Evolutionary conservation across 441 rosid genomes (phyloP), one percentile per base, ranked within the genome.

Genomic region (Populus tomentosa): DNA sequence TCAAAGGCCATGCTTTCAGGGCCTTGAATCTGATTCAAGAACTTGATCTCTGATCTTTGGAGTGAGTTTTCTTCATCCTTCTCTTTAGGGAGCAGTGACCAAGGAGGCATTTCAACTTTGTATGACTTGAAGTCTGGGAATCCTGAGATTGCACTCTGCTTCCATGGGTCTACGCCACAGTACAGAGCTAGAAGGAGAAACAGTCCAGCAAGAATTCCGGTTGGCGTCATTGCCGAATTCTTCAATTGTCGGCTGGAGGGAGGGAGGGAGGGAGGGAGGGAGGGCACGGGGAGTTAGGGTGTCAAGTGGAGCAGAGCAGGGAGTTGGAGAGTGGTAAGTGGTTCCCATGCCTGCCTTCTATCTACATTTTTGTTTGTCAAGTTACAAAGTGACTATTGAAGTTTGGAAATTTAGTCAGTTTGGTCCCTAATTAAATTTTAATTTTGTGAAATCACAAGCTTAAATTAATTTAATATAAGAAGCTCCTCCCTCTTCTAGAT

Each of bases 1-100:
- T 94, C 97, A 78, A 94, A 94, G 6, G 91, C 92, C 67, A 94
- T 56, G 83, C 98, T 94, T 85, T 94, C 98, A 3, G 98, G 98
- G 23, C 98, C 98, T 80, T 94, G 98, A 77, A 93, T 63, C 63
- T 94, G 89, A 82, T 89, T 83, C 80, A 82, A 67, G 80, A 94
- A 94, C 90, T 80, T 91, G 79, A 92, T 86, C 67, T 90, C 89
- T 4, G 98, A 93, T 21, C 72, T 86, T 85, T 94, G 98, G 7
- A 94, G 90, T 78, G 85, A 87, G 42, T 91, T 88, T 7, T 72
- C 69, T 7, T 78, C 67, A 62, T 93, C 98, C 32, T 81, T 88
- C 33, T 85, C 93, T 6, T 81, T 56, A 0, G 85, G 94, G 10
- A 91, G 28, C 4, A 77, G 63, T 0, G 90, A 87, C 87, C 88